These are phyloP conservation scores for Metschnikowia picachoensis DNA, from an alignment of 805 yeast genomes.

Conservation along the genomic window DNA sequence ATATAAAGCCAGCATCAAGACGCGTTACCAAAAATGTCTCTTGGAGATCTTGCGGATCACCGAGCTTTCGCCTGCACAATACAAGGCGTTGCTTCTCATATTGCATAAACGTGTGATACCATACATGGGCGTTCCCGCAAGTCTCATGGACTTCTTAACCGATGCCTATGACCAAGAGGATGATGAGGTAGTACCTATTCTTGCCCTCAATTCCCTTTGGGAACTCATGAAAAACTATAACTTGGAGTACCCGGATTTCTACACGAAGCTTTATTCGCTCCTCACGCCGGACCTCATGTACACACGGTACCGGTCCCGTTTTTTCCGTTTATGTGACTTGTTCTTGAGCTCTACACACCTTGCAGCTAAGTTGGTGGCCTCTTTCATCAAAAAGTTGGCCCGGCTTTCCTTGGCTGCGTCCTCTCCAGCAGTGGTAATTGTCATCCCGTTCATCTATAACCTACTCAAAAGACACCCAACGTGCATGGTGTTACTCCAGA, in stretches of 20 bases:
- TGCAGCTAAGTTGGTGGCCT: constrained; percentile 78
- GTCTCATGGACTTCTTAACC: constrained; percentile 89
- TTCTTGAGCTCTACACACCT: constrained; percentile 85
- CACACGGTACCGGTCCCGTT: constrained; percentile 78
- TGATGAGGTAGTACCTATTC: constrained; percentile 55
- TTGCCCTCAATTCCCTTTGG: constrained; percentile 85
- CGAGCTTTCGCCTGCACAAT: constrained; percentile 50
- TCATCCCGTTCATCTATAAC: constrained; percentile 89
- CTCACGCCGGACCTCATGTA: constrained; percentile 73
- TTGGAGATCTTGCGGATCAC: constrained; percentile 48
- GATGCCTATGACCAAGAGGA: constrained; percentile 62
- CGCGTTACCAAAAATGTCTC: constrained; percentile 70
- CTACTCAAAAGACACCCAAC: constrained; percentile 87
- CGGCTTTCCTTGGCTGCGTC: constrained; percentile 73
- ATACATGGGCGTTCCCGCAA: constrained; percentile 69
- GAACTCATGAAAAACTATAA: constrained; percentile 77
- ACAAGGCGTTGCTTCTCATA: constrained; percentile 63
- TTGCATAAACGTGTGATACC: constrained; percentile 86
- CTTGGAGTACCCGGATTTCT: constrained; percentile 90
- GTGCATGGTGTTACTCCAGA: constrained; percentile 85
- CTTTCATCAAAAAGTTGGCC: constrained; percentile 81
- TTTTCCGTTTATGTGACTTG: constrained; percentile 79
- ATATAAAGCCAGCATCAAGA: constrained; percentile 47
- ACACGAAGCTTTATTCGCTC: constrained; percentile 72
- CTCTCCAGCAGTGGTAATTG: constrained; percentile 82